Evolutionary conservation across 2,329 filamentous ascomycete genomes (phyloP).

Genomic region (Arthrinium phaeospermum): DNA sequence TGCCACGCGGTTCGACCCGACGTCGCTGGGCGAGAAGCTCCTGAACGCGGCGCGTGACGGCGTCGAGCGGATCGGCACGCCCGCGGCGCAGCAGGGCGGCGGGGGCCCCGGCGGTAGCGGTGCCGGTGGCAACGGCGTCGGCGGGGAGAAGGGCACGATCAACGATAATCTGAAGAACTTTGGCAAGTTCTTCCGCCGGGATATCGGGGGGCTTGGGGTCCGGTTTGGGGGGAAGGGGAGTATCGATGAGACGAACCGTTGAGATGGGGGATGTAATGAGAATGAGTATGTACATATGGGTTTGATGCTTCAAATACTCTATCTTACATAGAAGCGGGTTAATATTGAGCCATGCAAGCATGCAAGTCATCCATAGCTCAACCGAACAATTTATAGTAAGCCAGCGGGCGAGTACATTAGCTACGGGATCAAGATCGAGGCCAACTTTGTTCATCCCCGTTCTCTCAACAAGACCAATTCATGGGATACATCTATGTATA

Average conservation of each 20-base stretch:
- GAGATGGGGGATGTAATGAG: background rate
- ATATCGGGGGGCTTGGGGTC: constrained; percentile 77
- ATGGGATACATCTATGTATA: too few relatives aligned
- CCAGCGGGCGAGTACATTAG: too few relatives aligned
- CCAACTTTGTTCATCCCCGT: too few relatives aligned
- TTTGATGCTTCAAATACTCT: background rate
- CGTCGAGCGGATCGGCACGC: constrained; percentile 76
- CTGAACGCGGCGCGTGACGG: constrained; percentile 88
- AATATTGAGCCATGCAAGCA: background rate
- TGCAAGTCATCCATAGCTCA: background rate
- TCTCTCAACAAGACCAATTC: too few relatives aligned
- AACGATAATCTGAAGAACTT: constrained; percentile 96
- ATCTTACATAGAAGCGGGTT: background rate
- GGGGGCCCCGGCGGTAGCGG: constrained; percentile 56
- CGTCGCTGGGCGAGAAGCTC: constrained; percentile 83
- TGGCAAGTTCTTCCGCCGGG: constrained; percentile 92
- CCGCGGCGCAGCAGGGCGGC: constrained; percentile 32
- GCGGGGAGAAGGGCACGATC: constrained; percentile 42
- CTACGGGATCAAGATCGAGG: too few relatives aligned
- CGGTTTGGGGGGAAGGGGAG: constrained; percentile 71
- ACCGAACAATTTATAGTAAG: too few relatives aligned
- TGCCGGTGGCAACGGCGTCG: constrained; percentile 27
- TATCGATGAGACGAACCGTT: constrained; percentile 17
- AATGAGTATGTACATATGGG: background rate
- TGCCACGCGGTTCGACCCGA: constrained; percentile 72